Percentiles rank a stretch among this genome's conserved stretches.
Conservation (phyloP, 345 rosid species). For the Corchorus olitorius region DNA sequence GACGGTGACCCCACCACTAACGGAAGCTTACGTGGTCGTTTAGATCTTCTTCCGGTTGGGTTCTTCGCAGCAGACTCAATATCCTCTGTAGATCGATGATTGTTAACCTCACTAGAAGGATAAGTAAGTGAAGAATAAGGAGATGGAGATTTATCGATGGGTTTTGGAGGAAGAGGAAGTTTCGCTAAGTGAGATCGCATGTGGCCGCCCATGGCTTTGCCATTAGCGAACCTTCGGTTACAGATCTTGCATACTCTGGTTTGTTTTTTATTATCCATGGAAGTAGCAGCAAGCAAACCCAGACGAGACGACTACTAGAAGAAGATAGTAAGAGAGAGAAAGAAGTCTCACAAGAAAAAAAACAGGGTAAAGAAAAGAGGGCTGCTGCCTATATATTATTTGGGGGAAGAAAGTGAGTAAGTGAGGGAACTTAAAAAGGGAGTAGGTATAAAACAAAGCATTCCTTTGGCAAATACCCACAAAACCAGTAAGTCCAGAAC, state of each 20-base stretch:
- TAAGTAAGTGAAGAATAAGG: background rate
- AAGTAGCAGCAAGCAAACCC: background rate
- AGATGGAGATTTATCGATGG: background rate
- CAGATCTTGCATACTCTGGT: constrained; percentile 55
- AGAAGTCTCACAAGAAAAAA: constrained; percentile 8
- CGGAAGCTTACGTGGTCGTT: constrained; percentile 19
- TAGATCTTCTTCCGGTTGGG: constrained; percentile 32
- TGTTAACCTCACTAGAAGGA: background rate
- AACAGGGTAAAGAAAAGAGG: background rate
- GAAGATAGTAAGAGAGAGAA: constrained; percentile 9
- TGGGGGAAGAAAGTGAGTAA: constrained; percentile 13
- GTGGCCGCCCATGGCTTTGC: constrained; percentile 79
- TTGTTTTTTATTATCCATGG: constrained; percentile 30
- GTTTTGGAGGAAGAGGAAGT: constrained; percentile 45
- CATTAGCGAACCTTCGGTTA: constrained; percentile 47
- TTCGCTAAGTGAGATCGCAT: constrained; percentile 62
- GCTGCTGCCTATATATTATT: background rate
- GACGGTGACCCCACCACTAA: background rate
- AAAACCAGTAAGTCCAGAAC: constrained; percentile 19
- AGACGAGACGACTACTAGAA: background rate
- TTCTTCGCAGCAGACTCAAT: constrained; percentile 20
- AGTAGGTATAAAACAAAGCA: constrained; percentile 19
- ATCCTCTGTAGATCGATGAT: constrained; percentile 31
- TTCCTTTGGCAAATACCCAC: constrained; percentile 16
- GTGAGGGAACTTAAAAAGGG: constrained; percentile 16